These are phyloP conservation scores for Acrodontium crateriforme DNA, from an alignment of 2,329 filamentous ascomycete genomes.

Conservation along the genomic window DNA sequence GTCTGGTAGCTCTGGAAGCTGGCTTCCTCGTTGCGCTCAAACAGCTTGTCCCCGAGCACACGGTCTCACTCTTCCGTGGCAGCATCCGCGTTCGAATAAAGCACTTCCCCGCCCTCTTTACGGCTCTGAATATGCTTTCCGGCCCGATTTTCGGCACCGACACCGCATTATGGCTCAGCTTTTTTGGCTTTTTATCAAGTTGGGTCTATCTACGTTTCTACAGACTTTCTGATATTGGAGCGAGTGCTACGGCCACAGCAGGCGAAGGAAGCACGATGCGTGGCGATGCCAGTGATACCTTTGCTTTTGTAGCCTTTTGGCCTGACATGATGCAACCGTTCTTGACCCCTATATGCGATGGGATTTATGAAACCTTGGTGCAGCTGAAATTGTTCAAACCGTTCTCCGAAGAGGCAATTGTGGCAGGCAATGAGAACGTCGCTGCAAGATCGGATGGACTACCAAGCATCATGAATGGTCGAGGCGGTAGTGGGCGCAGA, in stretches of 20 bases:
- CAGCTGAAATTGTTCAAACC: conserved; percentile 67
- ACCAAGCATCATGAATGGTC: conserved; percentile 42
- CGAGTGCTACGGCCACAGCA: conserved; percentile 31
- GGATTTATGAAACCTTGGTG: conserved; percentile 62
- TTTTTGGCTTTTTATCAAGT: conserved; percentile 70
- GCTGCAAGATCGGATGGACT: conserved; percentile 49
- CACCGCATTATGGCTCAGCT: conserved; percentile 64
- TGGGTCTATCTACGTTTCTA: conserved; percentile 97
- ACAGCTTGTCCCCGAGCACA: conserved; percentile 93
- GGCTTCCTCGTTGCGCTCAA: conserved; percentile 94
- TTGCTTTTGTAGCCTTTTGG: conserved; percentile 92
- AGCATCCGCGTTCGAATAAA: conserved; percentile 79
- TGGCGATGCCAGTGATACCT: conserved; percentile 91
- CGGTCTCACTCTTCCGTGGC: conserved; percentile 82
- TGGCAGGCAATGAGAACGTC: conserved; percentile 58
- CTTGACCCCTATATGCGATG: conserved; percentile 58
- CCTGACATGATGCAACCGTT: conserved; percentile 69
- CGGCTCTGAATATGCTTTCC: conserved; percentile 54
- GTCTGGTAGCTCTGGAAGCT: conserved; percentile 78
- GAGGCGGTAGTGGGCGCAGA: conserved; percentile 46
- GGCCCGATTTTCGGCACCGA: conserved; percentile 52
- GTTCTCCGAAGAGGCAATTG: conserved; percentile 69
- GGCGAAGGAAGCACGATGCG: conserved; percentile 45
- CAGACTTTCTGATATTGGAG: conserved; percentile 46
- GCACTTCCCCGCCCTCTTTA: conserved; percentile 64